Percentiles rank a stretch among this genome's conserved stretches.
Evolutionary conservation across 2,329 filamentous ascomycete genomes (phyloP).

Genomic region (Catunica adiposa): DNA sequence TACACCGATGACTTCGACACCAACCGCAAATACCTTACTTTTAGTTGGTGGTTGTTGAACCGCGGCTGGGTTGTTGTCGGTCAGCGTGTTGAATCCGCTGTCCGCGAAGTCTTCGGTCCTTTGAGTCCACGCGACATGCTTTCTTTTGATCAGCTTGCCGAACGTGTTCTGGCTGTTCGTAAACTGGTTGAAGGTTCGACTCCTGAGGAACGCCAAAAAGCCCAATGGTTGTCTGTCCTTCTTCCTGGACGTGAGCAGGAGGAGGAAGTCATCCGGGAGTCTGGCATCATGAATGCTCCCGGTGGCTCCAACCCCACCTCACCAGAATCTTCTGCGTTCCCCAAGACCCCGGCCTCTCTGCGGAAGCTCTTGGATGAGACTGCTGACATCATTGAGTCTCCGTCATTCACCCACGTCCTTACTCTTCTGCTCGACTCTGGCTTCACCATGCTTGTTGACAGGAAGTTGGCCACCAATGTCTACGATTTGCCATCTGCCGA

Average conservation of each 20-base stretch:
- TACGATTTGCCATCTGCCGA: slow-evolving; percentile 38
- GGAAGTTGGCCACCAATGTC: slow-evolving; percentile 60
- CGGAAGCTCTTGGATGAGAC: slow-evolving; percentile 87
- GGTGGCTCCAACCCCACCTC: background rate
- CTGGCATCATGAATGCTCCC: slow-evolving; percentile 43
- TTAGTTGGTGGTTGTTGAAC: slow-evolving; percentile 96
- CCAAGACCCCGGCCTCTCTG: slow-evolving; percentile 31
- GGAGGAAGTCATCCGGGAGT: slow-evolving; percentile 68
- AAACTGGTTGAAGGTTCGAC: slow-evolving; percentile 60
- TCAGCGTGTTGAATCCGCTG: slow-evolving; percentile 66
- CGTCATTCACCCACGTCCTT: slow-evolving; percentile 73
- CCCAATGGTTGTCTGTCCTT: slow-evolving; percentile 67
- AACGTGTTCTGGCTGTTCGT: slow-evolving; percentile 68
- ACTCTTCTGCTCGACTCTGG: slow-evolving; percentile 72
- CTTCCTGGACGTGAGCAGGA: slow-evolving; percentile 68
- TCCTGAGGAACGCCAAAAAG: slow-evolving; percentile 24
- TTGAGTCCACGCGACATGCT: slow-evolving; percentile 81
- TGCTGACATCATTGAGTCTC: slow-evolving; percentile 86
- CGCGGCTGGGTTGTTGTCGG: slow-evolving; percentile 73
- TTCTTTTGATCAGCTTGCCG: slow-evolving; percentile 60
- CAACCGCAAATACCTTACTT: slow-evolving; percentile 84
- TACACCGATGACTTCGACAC: slow-evolving; percentile 93
- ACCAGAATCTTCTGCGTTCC: slow-evolving; percentile 19
- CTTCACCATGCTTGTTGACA: slow-evolving; percentile 70
- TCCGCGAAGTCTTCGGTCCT: slow-evolving; percentile 76